Base-by-base conservation (phyloP, 495 filamentous ascomycete species). In the Durotheca rogersii region DNA sequence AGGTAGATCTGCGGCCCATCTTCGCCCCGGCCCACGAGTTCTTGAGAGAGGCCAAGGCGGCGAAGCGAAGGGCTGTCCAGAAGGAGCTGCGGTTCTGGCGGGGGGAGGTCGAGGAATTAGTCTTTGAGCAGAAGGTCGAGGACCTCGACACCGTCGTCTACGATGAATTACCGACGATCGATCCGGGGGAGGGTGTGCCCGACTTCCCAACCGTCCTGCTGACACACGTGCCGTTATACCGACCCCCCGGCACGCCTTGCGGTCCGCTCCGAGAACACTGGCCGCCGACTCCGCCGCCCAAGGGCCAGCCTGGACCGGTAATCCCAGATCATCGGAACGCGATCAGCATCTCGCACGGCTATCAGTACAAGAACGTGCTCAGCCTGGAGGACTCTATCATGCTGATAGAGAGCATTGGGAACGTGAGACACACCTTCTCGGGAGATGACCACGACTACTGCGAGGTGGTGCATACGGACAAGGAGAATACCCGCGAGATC, bases 361-460 rank as follows among this genome's bases (percentile, higher is more conserved):
- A 94, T 67, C 94, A 97, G 64, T 99, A 99, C 66, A 92, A 96
- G 65, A 99, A 97, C 62, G 94, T 96, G 5, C 79, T 97, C 17
- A 81, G 78, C 10, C 78, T 80, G 29, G 71, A 81, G 4, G 80
- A 95, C 45, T 92, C 91, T 2, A 74, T 81, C 11, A 79, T 82
- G 23, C 62, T 96, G 10, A 68, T 95, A 18, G 76, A 84, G 15
- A 83, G 81, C 39, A 75, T 89, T 20, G 88, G 89, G 14, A 83
- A 89, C 37, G 82, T 95, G 12, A 67, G 75, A 25, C 83, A 90
- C 41, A 84, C 89, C 31, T 97, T 96, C 64, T 95, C 90, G 1
- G 94, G 94, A 1, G 94, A 99, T 59, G 94, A 99, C 67, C 94
- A 99, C 68, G 94, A 99, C 67, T 95, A 97, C 70, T 99, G 94